Evolutionary conservation across 306 rosid species (phyloP), one percentile per base, ranked within the genome.

Genomic region (Castanopsis chinensis): DNA sequence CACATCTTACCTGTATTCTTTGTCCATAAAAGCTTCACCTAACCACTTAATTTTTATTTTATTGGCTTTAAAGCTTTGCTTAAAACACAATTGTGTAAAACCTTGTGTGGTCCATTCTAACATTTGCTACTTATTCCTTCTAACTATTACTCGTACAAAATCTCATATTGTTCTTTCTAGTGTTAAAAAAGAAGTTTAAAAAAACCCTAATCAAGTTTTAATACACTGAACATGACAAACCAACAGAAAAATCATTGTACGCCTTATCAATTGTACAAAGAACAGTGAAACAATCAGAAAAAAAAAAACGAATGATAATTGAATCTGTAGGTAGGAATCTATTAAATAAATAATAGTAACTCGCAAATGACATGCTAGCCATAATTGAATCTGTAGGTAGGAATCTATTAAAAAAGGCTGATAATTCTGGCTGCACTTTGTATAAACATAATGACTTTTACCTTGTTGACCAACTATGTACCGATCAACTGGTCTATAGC

Each of bases 61-160:
- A 87, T 82, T 85, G 81, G 85, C 80, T 71, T 78, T 78, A 88
- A 79, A 71, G 84, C 78, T 79, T 79, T 67, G 75, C 80, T 69
- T 81, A 80, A 74, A 87, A 83, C 79, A 83, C 74, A 74, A 76
- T 67, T 77, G 78, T 78, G 17, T 10, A 85, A 72, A 78, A 71
- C 73, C 27, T 82, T 59, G 10, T 83, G 89, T 88, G 91, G 91
- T 85, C 91, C 91, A 82, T 83, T 49, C 82, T 88, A 79, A 70
- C 86, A 79, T 73, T 84, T 27, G 21, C 27, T 76, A 72, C 70
- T 15, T 23, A 51, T 81, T 81, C 70, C 79, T 76, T 76, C 86
- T 68, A 56, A 79, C 71, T 80, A 80, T 79, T 80, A 9, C 73
- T 54, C 74, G 0, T 0, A 67, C 23, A 2, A 33, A 32, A 67